Base-by-base conservation (phyloP, 1,139 yeast species). In the Hemisphaericaspora subhashii region DNA sequence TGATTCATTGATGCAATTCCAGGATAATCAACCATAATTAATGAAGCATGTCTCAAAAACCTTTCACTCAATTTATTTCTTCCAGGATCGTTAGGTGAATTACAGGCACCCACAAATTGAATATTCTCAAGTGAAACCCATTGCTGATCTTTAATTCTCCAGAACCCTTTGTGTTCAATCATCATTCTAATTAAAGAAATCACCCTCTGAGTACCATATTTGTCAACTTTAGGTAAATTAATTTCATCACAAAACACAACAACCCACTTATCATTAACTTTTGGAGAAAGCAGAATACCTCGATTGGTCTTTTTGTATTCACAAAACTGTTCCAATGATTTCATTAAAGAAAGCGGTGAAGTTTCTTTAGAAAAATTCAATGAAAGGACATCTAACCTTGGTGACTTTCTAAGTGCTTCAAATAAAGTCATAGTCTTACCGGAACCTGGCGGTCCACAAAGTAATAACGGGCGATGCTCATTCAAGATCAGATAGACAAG, bases 401-500 rank as follows among this genome's bases (percentile, higher is more conserved):
- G 74, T 0, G 83, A 70, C 39, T 71, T 72, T 36, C 86, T 67
- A 33, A 92, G 60, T 0, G 89, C 82, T 39, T 83, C 81, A 48
- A 86, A 73, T 21, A 92, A 62, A 0, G 92, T 82, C 98, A 90
- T 90, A 0, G 98, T 90, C 56, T 92, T 92, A 46, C 98, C 98
- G 0, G 96, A 85, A 3, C 98, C 98, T 0, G 98, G 98, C 0
- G 98, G 98, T 4, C 98, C 98, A 63, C 96, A 89, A 24, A 92
- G 68, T 23, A 92, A 67, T 17, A 88, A 59, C 0, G 95, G 79
- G 35, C 66, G 65, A 42, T 77, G 84, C 33, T 79, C 79, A 28
- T 70, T 68, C 29, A 90, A 54, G 5, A 86, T 60, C 0, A 81
- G 68, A 46, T 73, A 76, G 1, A 90, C 70, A 16, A 86, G 53